phyloP scores from a whole-genome alignment of 2,329 filamentous ascomycete genomes.

The Apiospora phragmitis region DNA sequence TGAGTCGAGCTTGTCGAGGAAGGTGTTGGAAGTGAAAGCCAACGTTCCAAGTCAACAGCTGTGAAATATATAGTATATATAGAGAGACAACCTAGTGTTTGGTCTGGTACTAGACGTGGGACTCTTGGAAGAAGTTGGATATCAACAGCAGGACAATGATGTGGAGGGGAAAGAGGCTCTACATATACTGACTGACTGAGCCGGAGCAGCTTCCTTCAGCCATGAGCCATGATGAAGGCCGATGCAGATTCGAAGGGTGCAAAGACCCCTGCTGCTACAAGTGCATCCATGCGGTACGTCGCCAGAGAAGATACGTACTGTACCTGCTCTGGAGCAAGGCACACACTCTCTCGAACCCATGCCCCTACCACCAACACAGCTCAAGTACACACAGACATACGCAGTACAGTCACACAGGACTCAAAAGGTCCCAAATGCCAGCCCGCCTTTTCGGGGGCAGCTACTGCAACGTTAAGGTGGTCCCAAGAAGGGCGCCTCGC shows the following conservation, averaged over 20 bases:
- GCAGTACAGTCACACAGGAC: slow-evolving; percentile 6
- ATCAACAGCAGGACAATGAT: neutral
- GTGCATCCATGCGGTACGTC: neutral
- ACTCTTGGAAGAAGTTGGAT: slow-evolving; percentile 1
- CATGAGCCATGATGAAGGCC: slow-evolving; percentile 10
- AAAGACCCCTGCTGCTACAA: slow-evolving; percentile 4
- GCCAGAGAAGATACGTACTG: neutral
- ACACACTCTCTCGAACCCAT: neutral
- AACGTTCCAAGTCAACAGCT: neutral
- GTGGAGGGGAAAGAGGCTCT: neutral
- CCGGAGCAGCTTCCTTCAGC: slow-evolving; percentile 4
- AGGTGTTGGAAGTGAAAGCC: slow-evolving; percentile 8
- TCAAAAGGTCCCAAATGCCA: slow-evolving; percentile 6
- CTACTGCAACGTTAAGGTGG: slow-evolving; percentile 16
- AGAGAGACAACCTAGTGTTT: neutral
- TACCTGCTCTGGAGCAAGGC: neutral
- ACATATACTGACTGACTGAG: neutral
- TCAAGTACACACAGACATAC: slow-evolving; percentile 3
- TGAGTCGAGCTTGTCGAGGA: slow-evolving; percentile 19
- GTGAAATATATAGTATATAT: neutral
- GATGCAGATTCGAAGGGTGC: slow-evolving; percentile 9
- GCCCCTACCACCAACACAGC: neutral
- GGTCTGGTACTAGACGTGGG: neutral
- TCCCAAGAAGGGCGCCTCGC: slow-evolving; percentile 11
- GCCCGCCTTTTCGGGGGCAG: slow-evolving; percentile 16